A percentile compares a stretch with the other conserved stretches of the same genome.
phyloP scores from a whole-genome alignment of 768 basidiomycete species.

The Boletus rex-veris region DNA sequence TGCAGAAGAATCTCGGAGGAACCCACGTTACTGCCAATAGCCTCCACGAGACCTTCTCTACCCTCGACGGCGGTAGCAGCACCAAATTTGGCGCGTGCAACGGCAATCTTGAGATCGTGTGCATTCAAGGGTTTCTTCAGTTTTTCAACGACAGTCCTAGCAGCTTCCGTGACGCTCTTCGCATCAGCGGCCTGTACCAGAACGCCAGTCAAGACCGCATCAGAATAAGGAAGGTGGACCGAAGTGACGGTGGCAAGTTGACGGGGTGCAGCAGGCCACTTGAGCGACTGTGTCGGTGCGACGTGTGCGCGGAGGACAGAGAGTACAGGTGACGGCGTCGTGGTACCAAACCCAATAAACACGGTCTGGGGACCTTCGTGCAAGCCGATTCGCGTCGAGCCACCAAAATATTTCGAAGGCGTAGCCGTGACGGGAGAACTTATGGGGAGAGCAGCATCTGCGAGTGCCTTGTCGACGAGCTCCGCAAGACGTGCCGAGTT shows the following conservation, averaged over 20 bases:
- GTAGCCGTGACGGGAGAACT: slow-evolving; percentile 31
- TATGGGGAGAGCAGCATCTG: slow-evolving; percentile 30
- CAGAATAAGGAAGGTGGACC: slow-evolving; percentile 86
- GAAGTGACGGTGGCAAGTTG: slow-evolving; percentile 60
- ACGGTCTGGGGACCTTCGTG: slow-evolving; percentile 66
- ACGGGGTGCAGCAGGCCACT: slow-evolving; percentile 75
- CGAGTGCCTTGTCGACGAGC: slow-evolving; percentile 70
- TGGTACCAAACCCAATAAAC: slow-evolving; percentile 85
- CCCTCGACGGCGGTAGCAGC: slow-evolving; percentile 69
- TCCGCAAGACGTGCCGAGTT: slow-evolving; percentile 63
- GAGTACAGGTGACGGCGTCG: slow-evolving; percentile 65
- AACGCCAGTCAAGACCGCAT: slow-evolving; percentile 84
- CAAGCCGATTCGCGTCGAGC: slow-evolving; percentile 74
- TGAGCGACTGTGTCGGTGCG: slow-evolving; percentile 75
- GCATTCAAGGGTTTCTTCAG: slow-evolving; percentile 55
- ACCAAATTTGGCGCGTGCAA: slow-evolving; percentile 85
- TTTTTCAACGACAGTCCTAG: slow-evolving; percentile 63
- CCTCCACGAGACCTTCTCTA: slow-evolving; percentile 59
- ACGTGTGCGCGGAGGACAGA: slow-evolving; percentile 79
- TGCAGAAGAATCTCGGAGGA: slow-evolving; percentile 1
- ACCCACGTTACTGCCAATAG: slow-evolving; percentile 64
- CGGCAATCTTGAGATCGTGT: slow-evolving; percentile 75
- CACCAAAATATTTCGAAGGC: slow-evolving; percentile 67
- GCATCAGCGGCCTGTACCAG: slow-evolving; percentile 67
- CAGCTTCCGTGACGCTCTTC: slow-evolving; percentile 62